Evolutionary conservation across 306 rosid species (phyloP).

Genomic region (Quercus parvula): DNA sequence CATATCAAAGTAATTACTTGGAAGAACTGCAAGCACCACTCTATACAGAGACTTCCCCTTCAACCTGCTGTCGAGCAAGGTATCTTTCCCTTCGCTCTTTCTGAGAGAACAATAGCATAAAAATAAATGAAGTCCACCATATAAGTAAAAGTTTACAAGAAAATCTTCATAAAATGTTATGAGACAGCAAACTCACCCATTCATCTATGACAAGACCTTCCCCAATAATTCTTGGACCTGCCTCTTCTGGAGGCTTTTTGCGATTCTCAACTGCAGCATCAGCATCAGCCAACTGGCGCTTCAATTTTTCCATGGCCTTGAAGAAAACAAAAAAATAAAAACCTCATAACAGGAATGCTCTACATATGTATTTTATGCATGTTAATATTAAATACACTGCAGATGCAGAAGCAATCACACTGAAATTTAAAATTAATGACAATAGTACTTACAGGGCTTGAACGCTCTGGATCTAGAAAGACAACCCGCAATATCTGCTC

Average conservation of each 20-base stretch:
- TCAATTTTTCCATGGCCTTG: slow-evolving; percentile 74
- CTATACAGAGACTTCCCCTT: slow-evolving; percentile 71
- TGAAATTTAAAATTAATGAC: background rate
- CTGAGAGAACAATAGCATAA: slow-evolving; percentile 30
- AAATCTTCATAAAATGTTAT: background rate
- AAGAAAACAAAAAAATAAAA: background rate
- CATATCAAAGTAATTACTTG: slow-evolving; percentile 1
- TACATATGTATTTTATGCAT: background rate
- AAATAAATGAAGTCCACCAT: slow-evolving; percentile 4
- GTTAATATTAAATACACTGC: background rate
- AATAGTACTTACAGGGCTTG: slow-evolving; percentile 59
- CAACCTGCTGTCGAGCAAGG: slow-evolving; percentile 88
- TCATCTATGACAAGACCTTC: slow-evolving; percentile 97
- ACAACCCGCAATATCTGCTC: slow-evolving; percentile 88
- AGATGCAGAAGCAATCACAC: background rate
- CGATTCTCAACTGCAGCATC: slow-evolving; percentile 80
- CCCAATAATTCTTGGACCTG: slow-evolving; percentile 73
- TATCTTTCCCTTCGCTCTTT: slow-evolving; percentile 98
- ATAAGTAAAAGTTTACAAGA: background rate
- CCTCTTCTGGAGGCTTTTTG: slow-evolving; percentile 69
- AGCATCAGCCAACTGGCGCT: slow-evolving; percentile 72
- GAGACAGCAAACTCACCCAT: slow-evolving; percentile 58
- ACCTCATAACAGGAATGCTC: slow-evolving; percentile 3
- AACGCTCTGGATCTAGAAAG: slow-evolving; percentile 84
- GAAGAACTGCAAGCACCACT: slow-evolving; percentile 23